Evolutionary conservation across 225 moss, liverwort and hornwort species (phyloP), one percentile per base, ranked within the genome.

Genomic region (Takakia lepidozioides): DNA sequence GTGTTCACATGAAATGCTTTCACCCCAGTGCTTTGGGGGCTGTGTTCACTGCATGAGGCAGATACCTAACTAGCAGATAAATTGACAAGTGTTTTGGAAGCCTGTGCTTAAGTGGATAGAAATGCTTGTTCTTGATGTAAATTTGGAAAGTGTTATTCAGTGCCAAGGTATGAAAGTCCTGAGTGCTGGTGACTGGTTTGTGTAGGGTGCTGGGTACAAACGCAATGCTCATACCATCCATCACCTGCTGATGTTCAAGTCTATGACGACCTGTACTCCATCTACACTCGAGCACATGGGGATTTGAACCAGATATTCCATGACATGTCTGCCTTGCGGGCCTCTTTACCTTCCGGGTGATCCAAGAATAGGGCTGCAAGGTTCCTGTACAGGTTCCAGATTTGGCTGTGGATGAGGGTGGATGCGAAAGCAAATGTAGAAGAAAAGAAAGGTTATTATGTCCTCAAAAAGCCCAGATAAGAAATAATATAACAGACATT

Each of bases 191-290:
- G n/a, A 28, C 20, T 1, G 5, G 1, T 11, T 39, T 23, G 39
- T 27, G 38, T 60, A 83, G 86, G 85, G 27, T 27, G 46, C 40
- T 93, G 93, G 93, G 65, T 84, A 54, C 83, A 74, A 51, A 59
- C 78, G 42, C 66, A 84, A 18, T 54, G 73, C 24, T 52, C 76
- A 3, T 84, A 75, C 56, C 56, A 68, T 65, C 86, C 93, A 41
- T 67, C 60, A 19, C 38, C 64, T 48, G 56, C 54, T 49, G 86
- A 81, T n/a, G 58, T 74, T 43, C 81, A 72, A 46, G 57, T 55
- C 24, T 93, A 89, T 38, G 55, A 84, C 29, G 69, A 72, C 38
- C 28, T 82, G 16, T 89, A 82, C 30, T 36, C 57, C 39, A 65
- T 76, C 24, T 84, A 89, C 64, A 57, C 19, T 16, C 55, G 74